Conservation (phyloP, 2,329 filamentous ascomycete genomes). For the Sporothrix euskadiensis region DNA sequence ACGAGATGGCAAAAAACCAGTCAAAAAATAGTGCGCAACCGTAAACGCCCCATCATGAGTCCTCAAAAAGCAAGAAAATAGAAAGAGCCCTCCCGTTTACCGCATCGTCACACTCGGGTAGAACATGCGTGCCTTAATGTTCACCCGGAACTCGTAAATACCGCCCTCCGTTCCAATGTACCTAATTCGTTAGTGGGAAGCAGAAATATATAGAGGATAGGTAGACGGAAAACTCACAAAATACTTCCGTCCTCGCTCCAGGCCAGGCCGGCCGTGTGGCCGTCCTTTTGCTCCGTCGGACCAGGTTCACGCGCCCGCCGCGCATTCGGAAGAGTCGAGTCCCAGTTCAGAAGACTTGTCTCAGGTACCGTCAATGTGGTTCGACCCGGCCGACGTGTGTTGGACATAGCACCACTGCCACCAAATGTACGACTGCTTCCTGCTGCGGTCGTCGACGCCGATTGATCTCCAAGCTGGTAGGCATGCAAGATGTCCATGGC, state of each 20-base stretch:
- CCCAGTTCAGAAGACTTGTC: slow-evolving; percentile 37
- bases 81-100: slow-evolving; percentile 38
- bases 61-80: neutral
- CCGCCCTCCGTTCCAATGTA: slow-evolving; percentile 69
- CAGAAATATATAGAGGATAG: slow-evolving; percentile 27
- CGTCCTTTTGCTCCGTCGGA: slow-evolving; percentile 59
- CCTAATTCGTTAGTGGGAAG: slow-evolving; percentile 41
- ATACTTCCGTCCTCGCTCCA: slow-evolving; percentile 63
- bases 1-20: neutral
- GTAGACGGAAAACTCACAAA: slow-evolving; percentile 49
- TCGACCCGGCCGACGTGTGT: neutral
- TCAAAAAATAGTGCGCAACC: neutral
- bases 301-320: slow-evolving; percentile 32
- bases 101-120: slow-evolving; percentile 57
- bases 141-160: slow-evolving; percentile 72
- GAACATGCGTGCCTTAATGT: slow-evolving; percentile 61
- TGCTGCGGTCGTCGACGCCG: neutral
- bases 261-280: slow-evolving; percentile 60
- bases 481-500: slow-evolving; percentile 24
- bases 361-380: slow-evolving; percentile 26
- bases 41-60: neutral
- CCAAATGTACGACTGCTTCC: neutral
- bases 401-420: neutral
- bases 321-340: slow-evolving; percentile 24
- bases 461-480: slow-evolving; percentile 16